Base-by-base conservation (phyloP, 345 rosid genomes). In the Arabis alpina region DNA sequence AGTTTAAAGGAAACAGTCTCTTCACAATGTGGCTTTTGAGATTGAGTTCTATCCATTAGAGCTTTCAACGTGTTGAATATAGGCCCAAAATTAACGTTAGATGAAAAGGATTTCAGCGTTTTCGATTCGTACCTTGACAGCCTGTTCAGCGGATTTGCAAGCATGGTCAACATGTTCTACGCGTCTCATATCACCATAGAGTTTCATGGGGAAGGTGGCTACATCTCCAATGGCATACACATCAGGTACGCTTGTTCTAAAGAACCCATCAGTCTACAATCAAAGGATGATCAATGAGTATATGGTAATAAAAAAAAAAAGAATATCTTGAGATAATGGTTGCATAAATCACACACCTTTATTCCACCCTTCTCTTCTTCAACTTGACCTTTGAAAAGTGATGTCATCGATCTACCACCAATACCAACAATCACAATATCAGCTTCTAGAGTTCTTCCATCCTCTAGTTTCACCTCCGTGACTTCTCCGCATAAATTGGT, bases 111-210 rank as follows among this genome's bases (percentile, higher is more conserved):
- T 36, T 2, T 36, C 2, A 2, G 40, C 40, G 9, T 36, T 36
- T 36, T 36, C 40, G n/a, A 4, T 27, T 64, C 12, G 34, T 54
- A 72, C 97, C 86, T 86, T 87, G 24, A 89, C 98, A 41, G 92
- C 90, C 19, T 92, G 96, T 86, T 80, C 93, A 34, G 98, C 98
- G 6, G 98, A 89, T 82, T 88, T 85, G 42, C 94, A 89, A 54
- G 96, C 86, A 80, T 89, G 92, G 55, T 86, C 93, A 2, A 83
- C 91, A 58, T 89, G 94, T 64, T 92, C 98, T n/a, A 89, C 91
- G 61, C 96, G 84, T 63, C 98, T 84, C 8, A 76, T 70, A 2
- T 86, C 98, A 11, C 79, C 66, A 16, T 67, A 67, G 25, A 60
- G 30, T 52, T 74, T 74, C 68, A 74, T 30, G 6, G 78, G 77